Evolutionary conservation across 2,329 filamentous ascomycete genomes (phyloP), one percentile per base, ranked within the genome.

Genomic region (Shiraia bambusicola): DNA sequence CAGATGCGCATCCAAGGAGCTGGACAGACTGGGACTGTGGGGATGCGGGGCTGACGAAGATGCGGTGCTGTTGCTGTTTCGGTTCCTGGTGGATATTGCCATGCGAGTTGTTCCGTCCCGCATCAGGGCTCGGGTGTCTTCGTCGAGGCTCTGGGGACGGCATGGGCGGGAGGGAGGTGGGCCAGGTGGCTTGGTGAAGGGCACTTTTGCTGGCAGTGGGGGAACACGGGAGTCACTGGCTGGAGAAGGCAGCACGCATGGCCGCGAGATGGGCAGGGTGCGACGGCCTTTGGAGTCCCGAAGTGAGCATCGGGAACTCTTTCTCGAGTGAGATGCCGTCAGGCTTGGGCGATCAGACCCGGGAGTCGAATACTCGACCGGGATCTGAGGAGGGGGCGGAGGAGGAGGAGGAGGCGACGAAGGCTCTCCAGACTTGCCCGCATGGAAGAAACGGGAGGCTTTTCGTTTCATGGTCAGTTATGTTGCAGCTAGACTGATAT

Each of bases 401-500:
- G 46, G 54, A 10, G 50, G 54, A 16, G 42, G 50, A n/a, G 54
- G 50, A 6, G 44, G 34, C 11, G 37, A 37, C n/a, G 45, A 32
- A 14, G 33, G 22, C 7, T 24, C 6, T 11, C 19, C 19, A 4
- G 35, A 19, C 9, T 36, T 37, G 11, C 28, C 41, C 25, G 34
- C 38, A 32, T 40, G 34, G 28, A 58, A 58, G 34, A 59, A 25
- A 6, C 43, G 46, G 2, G 50, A 58, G 26, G 52, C 56, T 56
- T 17, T 4, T 14, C 6, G n/a, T 22, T 8, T 5, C 19, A 22
- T 22, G 19, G 19, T 22, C 8, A 8, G 6, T 4, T n/a, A 11
- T 29, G 42, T n/a, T 36, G 16, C 3, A 12, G 19, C 13, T 31
- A 15, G 9, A 16, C 8, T 31, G 4, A 15, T 15, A 15, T 8